A percentile compares a stretch with the other conserved stretches of the same genome.
These are phyloP conservation scores for Trichosporon sp. DNA, from an alignment of 1,284 basidiomycete genomes.

Conservation along the genomic window DNA sequence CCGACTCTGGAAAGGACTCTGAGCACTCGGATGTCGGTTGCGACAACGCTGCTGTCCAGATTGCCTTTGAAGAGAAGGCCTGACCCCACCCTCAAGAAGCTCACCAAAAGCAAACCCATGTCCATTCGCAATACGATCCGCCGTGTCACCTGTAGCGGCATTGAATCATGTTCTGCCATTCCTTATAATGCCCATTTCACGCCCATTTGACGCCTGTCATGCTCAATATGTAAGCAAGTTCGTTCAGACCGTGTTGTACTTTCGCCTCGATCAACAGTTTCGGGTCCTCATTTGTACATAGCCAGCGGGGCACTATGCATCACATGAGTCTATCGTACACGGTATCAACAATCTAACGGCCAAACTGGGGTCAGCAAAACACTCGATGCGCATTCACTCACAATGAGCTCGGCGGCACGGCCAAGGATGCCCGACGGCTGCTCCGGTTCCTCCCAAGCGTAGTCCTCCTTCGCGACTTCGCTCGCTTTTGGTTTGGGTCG, in stretches of 20 bases:
- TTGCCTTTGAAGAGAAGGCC: background rate
- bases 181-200: slow-evolving; percentile 6
- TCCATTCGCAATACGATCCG: background rate
- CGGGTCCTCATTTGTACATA: slow-evolving; percentile 18
- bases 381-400: slow-evolving; percentile 11
- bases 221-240: background rate
- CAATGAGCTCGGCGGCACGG: slow-evolving; percentile 35
- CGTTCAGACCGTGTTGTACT: slow-evolving; percentile 1
- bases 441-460: slow-evolving; percentile 45
- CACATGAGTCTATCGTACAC: slow-evolving; percentile 29
- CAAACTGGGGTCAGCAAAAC: slow-evolving; percentile 30
- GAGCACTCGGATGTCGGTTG: background rate
- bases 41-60: background rate
- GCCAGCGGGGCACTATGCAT: slow-evolving; percentile 29
- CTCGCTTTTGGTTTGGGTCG: slow-evolving; percentile 32
- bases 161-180: background rate
- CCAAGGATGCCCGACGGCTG: slow-evolving; percentile 37
- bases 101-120: background rate
- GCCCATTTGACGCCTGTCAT: slow-evolving; percentile 16
- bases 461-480: slow-evolving; percentile 36
- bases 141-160: slow-evolving; percentile 10
- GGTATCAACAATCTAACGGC: slow-evolving; percentile 27
- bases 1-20: slow-evolving; percentile 11
- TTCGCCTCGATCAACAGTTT: background rate
- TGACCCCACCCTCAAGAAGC: background rate